Conservation (phyloP, 129 eudicot species). For the Apium graveolens region DNA sequence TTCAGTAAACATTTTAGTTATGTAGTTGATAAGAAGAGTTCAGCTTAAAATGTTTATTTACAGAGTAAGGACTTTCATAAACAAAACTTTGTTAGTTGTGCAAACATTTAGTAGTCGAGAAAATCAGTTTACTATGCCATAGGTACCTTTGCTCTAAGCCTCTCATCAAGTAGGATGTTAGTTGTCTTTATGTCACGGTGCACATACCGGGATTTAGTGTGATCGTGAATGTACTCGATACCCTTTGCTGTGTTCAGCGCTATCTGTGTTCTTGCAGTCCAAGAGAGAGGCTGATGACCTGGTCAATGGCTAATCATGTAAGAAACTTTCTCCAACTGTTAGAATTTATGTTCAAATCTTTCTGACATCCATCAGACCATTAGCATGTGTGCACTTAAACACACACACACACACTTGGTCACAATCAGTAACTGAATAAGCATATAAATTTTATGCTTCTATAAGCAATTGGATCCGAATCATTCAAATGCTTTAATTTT, state of each 20-base stretch:
- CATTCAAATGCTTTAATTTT: too few relatives aligned
- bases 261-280: conserved; percentile 76
- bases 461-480: too few relatives aligned
- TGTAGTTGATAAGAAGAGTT: neutral
- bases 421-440: too few relatives aligned
- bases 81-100: neutral
- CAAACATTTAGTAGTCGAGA: neutral
- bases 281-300: conserved; percentile 83
- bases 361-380: neutral
- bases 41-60: neutral
- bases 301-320: conserved; percentile 21
- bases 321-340: conserved; percentile 1
- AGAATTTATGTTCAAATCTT: neutral
- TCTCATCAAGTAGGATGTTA: conserved; percentile 64
- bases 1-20: neutral
- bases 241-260: conserved; percentile 85
- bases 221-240: conserved; percentile 82
- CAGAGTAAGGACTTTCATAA: neutral
- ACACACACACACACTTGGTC: too few relatives aligned
- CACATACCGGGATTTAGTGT: conserved; percentile 70
- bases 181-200: conserved; percentile 84
- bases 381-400: too few relatives aligned
- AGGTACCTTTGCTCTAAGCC: conserved; percentile 72
- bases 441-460: too few relatives aligned
- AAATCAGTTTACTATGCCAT: neutral